A percentile compares a stretch with the other conserved stretches of the same genome.
Conservation (phyloP, 2,329 filamentous ascomycete genomes). For the Myriosclerotinia scirpicola region DNA sequence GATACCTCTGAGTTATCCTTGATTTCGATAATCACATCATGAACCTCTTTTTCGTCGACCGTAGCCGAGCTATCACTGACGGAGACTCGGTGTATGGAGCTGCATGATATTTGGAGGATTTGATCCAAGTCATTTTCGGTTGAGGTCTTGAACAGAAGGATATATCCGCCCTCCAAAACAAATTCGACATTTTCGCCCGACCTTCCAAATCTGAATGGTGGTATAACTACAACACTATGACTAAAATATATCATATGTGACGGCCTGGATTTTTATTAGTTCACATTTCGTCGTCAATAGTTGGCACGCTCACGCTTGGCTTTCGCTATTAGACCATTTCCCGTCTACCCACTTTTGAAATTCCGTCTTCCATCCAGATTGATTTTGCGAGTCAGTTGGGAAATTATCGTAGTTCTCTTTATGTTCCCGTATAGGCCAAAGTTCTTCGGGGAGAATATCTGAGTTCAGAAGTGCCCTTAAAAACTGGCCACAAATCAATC, state of each 20-base stretch:
- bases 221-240: conserved; percentile 15
- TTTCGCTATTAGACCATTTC: conserved; percentile 11
- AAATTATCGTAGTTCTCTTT: conserved; percentile 29
- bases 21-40: conserved; percentile 5
- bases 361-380: conserved; percentile 30
- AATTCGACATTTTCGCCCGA: conserved; percentile 12
- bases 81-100: conserved; percentile 8
- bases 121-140: conserved; percentile 23
- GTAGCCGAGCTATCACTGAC: background rate
- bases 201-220: conserved; percentile 10
- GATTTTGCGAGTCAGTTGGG: conserved; percentile 28
- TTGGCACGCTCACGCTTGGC: background rate
- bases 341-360: conserved; percentile 35
- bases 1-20: background rate
- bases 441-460: conserved; percentile 23
- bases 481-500: conserved; percentile 34
- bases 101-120: conserved; percentile 23
- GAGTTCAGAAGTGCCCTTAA: conserved; percentile 28
- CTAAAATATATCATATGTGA: conserved; percentile 21
- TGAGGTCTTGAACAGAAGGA: conserved; percentile 20
- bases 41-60: background rate
- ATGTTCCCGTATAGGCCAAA: conserved; percentile 33
- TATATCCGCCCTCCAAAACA: conserved; percentile 14
- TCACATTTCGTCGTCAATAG: background rate
- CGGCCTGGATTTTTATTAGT: conserved; percentile 14